phyloP scores from a whole-genome alignment of 2,329 filamentous ascomycete genomes.

The Sphaceloma murrayae region DNA sequence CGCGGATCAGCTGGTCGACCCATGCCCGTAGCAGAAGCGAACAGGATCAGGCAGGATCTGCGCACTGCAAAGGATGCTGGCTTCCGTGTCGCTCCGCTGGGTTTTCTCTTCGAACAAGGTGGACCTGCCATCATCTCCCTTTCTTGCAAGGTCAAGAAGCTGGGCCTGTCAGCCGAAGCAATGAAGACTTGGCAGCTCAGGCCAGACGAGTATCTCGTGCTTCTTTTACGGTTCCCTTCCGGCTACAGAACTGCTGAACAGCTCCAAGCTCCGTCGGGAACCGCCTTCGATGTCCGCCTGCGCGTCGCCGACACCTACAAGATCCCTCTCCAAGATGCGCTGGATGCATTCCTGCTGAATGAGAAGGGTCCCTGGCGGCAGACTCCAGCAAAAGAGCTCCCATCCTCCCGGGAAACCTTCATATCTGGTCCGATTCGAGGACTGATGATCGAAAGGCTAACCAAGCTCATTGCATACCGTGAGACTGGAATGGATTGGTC shows the following conservation, averaged over 20 bases:
- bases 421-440: conserved; percentile 63
- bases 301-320: conserved; percentile 66
- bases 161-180: conserved; percentile 64
- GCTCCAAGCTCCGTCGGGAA: conserved; percentile 37
- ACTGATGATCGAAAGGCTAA: conserved; percentile 57
- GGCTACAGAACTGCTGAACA: conserved; percentile 53
- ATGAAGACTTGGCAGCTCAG: conserved; percentile 68
- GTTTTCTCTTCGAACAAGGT: conserved; percentile 40
- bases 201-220: conserved; percentile 57
- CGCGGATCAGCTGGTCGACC: neutral
- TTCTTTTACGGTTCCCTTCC: conserved; percentile 57
- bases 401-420: conserved; percentile 44
- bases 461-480: conserved; percentile 49
- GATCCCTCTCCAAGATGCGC: conserved; percentile 49
- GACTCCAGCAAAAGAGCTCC: conserved; percentile 18
- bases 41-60: conserved; percentile 45
- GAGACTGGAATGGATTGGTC: conserved; percentile 53
- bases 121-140: conserved; percentile 49
- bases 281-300: conserved; percentile 52
- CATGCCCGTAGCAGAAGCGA: neutral
- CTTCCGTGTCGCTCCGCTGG: conserved; percentile 58
- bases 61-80: conserved; percentile 52
- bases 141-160: conserved; percentile 58
- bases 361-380: conserved; percentile 24
- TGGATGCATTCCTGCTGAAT: conserved; percentile 41